phyloP scores from a whole-genome alignment of 192 early-diverging fungal genomes.

The Coemansia sp. region DNA sequence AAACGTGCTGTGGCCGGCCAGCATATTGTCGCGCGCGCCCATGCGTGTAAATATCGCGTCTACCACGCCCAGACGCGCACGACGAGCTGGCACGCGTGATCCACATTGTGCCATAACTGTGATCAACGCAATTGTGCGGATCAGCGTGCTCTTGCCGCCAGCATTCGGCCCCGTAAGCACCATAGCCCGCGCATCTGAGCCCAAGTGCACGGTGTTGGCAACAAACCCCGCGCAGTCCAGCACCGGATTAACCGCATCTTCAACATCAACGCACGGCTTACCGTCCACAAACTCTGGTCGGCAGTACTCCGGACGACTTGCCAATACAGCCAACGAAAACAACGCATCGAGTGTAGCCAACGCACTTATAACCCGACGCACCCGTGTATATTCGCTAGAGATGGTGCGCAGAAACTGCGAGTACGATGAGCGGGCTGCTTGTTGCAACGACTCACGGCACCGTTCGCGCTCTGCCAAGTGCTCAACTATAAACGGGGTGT shows the following conservation, averaged over 20 bases:
- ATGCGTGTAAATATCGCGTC: constrained; percentile 96
- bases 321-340: constrained; percentile 63
- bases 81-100: constrained; percentile 83
- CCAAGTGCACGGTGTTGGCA: constrained; percentile 82
- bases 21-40: constrained; percentile 94
- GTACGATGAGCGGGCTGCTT: constrained; percentile 69
- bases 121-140: constrained; percentile 88
- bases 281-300: constrained; percentile 72
- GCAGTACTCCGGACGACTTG: constrained; percentile 86
- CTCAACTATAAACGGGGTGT: constrained; percentile 57
- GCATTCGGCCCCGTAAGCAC: constrained; percentile 97
- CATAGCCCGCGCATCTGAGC: constrained; percentile 60
- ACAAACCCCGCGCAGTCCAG: constrained; percentile 68
- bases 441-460: constrained; percentile 58
- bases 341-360: constrained; percentile 67
- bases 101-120: constrained; percentile 96
- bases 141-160: constrained; percentile 95
- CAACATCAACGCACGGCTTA: constrained; percentile 66
- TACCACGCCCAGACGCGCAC: constrained; percentile 73
- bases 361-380: constrained; percentile 66
- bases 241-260: constrained; percentile 84
- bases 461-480: constrained; percentile 60
- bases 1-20: constrained; percentile 92
- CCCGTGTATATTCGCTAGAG: constrained; percentile 58
- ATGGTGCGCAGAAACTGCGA: constrained; percentile 60